Base-by-base conservation (phyloP, 2,329 filamentous ascomycete genomes). In the Ciborinia camelliae region DNA sequence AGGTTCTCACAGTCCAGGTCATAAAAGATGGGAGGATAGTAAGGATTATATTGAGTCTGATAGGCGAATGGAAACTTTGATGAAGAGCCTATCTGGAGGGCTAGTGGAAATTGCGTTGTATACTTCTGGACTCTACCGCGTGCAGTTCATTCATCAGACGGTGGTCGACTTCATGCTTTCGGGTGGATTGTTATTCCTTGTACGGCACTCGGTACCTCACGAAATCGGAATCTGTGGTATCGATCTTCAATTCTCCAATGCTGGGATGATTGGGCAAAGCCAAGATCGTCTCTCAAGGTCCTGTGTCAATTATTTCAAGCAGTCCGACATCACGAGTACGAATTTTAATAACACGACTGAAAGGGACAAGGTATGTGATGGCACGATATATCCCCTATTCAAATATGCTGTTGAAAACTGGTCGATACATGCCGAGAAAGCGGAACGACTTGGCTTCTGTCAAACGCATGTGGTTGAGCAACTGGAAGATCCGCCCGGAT, bases 91-190 rank as follows among this genome's bases (percentile, higher is more conserved):
- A 7, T 69, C 67, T 15, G 68, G 68, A 2, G 69, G 68, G 3
- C 50, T 71, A 2, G 58, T 69, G 3, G 68, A 71, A 52, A 23
- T 53, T 9, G 69, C 48, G 35, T 9, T 50, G 8, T 48, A 60
- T 7, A 48, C 57, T 18, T 41, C 60, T 4, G 50, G 43, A 0
- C 7, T 39, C 15, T 55, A 55, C 26, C 73, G 66, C 0, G 75
- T 79, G 18, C 78, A 79, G 65, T 80, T 77, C 47, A 75, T 76
- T 60, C 74, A 77, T 50, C 74, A 76, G 64, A 75, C 73, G 7
- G 69, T 79, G 61, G 68, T 72, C 30, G 76, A 79, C 26, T 79
- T 76, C 62, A 67, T 80, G n/a, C 63, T 76, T 1, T 72, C 75
- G 54, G 73, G 75, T 20, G 66, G 68, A 1, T 26, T 66, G 1